These are phyloP conservation scores for Lithohypha guttulata DNA, from an alignment of 2,329 filamentous ascomycete species.

Conservation along the genomic window DNA sequence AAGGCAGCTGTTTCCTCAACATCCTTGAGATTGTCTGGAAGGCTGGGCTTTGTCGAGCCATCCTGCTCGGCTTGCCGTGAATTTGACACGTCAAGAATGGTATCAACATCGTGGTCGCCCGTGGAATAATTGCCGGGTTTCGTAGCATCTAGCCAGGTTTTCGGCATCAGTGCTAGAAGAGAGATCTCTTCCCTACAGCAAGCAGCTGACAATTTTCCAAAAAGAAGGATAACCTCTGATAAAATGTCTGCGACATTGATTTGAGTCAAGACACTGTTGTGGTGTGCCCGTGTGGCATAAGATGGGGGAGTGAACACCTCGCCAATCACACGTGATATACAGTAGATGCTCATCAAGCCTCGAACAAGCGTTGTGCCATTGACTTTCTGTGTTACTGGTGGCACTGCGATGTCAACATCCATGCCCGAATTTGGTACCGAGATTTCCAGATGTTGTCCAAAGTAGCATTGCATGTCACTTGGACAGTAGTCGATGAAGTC, in stretches of 20 bases:
- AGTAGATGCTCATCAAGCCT: conserved; percentile 64
- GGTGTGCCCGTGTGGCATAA: conserved; percentile 53
- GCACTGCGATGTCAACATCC: conserved; percentile 10
- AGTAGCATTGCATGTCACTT: conserved; percentile 46
- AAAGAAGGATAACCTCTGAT: conserved; percentile 56
- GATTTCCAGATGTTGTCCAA: conserved; percentile 50
- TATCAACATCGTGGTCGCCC: conserved; percentile 33
- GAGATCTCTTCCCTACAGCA: conserved; percentile 78
- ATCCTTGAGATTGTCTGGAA: conserved; percentile 24
- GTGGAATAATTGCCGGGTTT: conserved; percentile 31
- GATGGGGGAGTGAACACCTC: conserved; percentile 58
- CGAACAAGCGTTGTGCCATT: conserved; percentile 70
- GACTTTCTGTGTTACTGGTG: conserved; percentile 31
- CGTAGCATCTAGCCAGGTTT: conserved; percentile 41
- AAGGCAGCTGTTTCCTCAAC: conserved; percentile 37
- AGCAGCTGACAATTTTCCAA: conserved; percentile 68
- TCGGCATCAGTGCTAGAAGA: conserved; percentile 62
- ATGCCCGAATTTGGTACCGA: conserved; percentile 12
- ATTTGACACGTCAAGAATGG: conserved; percentile 22
- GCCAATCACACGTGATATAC: conserved; percentile 62
- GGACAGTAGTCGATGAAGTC: conserved; percentile 47
- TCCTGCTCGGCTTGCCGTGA: conserved; percentile 15
- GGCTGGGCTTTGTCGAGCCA: conserved; percentile 18
- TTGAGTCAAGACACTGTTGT: conserved; percentile 55
- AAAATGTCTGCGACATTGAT: conserved; percentile 84